A percentile compares a stretch with the other conserved stretches of the same genome.
phyloP scores from a whole-genome alignment of 176 grass and related monocot species.

The Avena eriantha region DNA sequence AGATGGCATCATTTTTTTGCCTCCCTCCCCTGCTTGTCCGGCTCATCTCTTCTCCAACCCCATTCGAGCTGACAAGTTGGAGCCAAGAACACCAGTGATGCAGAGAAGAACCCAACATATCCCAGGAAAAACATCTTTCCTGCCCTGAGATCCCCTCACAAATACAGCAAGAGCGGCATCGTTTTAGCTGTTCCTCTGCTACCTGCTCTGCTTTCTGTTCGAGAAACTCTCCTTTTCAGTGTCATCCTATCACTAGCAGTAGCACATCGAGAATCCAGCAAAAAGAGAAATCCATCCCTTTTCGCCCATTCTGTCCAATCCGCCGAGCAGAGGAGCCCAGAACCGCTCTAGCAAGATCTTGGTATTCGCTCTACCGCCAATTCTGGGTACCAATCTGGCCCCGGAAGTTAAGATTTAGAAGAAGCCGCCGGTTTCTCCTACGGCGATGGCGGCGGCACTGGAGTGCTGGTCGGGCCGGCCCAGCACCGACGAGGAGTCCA shows the following conservation, averaged over 20 bases:
- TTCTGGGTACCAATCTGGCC: conserved; percentile 2
- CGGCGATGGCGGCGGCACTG: conserved; percentile 84
- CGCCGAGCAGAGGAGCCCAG: not conserved
- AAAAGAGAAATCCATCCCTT: conserved; percentile 16
- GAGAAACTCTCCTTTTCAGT: conserved; percentile 1
- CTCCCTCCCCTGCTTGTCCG: conserved; percentile 36
- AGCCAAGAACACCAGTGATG: conserved; percentile 46
- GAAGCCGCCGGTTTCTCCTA: conserved; percentile 21
- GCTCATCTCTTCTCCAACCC: conserved; percentile 26
- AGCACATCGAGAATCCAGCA: conserved; percentile 20
- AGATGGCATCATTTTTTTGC: conserved; percentile 49
- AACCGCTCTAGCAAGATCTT: conserved; percentile 37
- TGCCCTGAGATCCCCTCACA: conserved; percentile 20
- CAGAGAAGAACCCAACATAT: conserved; percentile 40
- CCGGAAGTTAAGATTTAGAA: conserved; percentile 29
- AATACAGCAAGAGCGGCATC: conserved; percentile 38
- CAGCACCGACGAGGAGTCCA: conserved; percentile 91
- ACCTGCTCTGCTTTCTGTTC: conserved; percentile 21
- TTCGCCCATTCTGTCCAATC: not conserved
- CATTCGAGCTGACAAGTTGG: conserved; percentile 35
- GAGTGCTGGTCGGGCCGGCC: conserved; percentile 99
- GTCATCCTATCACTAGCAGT: not conserved
- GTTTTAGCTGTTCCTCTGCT: conserved; percentile 23
- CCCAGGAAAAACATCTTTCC: conserved; percentile 9
- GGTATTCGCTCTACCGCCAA: not conserved